These are phyloP conservation scores for Verticillium tricorpus DNA, from an alignment of 2,329 filamentous ascomycete genomes.

Conservation along the genomic window DNA sequence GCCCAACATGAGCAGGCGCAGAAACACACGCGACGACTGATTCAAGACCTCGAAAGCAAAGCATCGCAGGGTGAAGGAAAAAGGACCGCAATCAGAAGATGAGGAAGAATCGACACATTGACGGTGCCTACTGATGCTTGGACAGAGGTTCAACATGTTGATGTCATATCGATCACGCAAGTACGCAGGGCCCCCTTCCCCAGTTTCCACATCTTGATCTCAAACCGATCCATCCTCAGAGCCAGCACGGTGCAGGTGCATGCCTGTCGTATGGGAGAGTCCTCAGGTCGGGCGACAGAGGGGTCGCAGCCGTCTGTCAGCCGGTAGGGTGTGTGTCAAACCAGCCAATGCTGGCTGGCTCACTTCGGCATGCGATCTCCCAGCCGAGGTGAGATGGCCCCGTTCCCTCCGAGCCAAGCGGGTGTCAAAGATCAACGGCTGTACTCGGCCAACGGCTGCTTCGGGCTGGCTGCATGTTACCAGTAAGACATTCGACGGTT, in stretches of 20 bases:
- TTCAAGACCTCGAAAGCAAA: neutral
- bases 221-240: neutral
- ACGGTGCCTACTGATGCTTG: neutral
- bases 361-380: neutral
- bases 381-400: neutral
- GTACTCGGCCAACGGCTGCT: neutral
- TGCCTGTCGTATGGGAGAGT: neutral
- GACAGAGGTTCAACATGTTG: too few relatives aligned
- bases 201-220: neutral
- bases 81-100: neutral
- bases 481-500: neutral
- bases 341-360: neutral
- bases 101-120: neutral
- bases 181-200: too few relatives aligned
- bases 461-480: neutral
- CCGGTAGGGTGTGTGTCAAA: neutral
- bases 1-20: neutral
- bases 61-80: neutral
- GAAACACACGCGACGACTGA: neutral
- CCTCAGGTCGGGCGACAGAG: neutral
- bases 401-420: neutral
- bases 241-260: neutral
- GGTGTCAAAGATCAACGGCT: neutral
- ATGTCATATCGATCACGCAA: too few relatives aligned
- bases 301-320: neutral